Evolutionary conservation across 2,329 filamentous ascomycete genomes (phyloP).

Genomic region (Aspergillus puulaauensis): DNA sequence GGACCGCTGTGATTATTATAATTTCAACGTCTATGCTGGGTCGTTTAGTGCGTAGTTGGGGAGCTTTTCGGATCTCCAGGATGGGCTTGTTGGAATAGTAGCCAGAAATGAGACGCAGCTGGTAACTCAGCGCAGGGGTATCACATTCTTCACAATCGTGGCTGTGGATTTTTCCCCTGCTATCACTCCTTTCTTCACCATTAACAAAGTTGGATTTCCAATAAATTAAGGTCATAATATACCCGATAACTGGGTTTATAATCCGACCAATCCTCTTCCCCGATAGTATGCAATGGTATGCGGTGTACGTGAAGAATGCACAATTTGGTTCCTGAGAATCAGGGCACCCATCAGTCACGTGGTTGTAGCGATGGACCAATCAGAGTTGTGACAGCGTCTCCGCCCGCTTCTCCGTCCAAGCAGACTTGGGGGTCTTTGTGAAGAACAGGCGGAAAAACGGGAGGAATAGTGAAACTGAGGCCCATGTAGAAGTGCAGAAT

Average conservation of each 20-base stretch:
- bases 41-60: background rate
- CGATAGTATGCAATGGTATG: no score
- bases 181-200: no score
- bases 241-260: no score
- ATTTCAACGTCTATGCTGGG: constrained; percentile 37
- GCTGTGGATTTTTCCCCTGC: no score
- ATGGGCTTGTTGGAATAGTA: background rate
- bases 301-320: no score
- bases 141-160: no score
- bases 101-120: no score
- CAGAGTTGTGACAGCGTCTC: background rate
- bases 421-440: background rate
- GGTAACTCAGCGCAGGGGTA: no score
- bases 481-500: background rate
- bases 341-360: constrained; percentile 2
- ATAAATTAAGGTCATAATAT: no score
- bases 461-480: background rate
- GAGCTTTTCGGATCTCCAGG: background rate
- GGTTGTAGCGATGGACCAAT: background rate
- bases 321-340: constrained; percentile 5
- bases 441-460: background rate
- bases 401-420: background rate
- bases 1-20: constrained; percentile 29
- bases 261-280: no score
- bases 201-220: no score